Conservation (phyloP, 176 grass and related monocot genomes). For the barley (Hordeum vulgare) region DNA sequence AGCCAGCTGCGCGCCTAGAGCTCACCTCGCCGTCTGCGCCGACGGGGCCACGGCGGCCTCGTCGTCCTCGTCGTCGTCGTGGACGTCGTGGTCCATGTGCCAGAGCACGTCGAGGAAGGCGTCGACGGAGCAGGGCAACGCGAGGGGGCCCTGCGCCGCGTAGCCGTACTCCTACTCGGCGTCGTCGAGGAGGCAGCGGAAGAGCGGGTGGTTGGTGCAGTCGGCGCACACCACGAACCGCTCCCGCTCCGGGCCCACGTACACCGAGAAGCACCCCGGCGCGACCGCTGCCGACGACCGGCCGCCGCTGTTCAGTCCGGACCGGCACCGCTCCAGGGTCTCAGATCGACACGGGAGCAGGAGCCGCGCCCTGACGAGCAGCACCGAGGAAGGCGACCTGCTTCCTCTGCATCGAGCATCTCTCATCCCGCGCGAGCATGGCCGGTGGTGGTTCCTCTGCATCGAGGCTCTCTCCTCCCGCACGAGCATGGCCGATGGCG, state of each 20-base stretch:
- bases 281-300: background rate
- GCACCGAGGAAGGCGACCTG: no score
- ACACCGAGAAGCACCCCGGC: conserved; percentile 71
- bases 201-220: conserved; percentile 63
- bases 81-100: conserved; percentile 40
- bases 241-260: conserved; percentile 57
- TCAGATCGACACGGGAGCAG: no score
- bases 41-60: background rate
- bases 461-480: no score
- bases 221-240: conserved; percentile 56
- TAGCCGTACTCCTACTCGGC: conserved; percentile 65
- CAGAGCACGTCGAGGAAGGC: conserved; percentile 57
- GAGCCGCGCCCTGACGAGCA: no score
- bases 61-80: background rate
- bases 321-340: conserved; percentile 49
- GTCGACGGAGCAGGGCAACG: conserved; percentile 61
- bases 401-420: no score
- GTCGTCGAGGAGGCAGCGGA: conserved; percentile 66
- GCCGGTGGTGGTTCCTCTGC: no score
- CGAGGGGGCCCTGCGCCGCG: conserved; percentile 54
- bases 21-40: background rate
- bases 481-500: no score
- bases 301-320: background rate
- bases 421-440: no score
- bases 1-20: background rate